Conservation (phyloP, 2,329 filamentous ascomycete genomes). For the Shiraia sp. region DNA sequence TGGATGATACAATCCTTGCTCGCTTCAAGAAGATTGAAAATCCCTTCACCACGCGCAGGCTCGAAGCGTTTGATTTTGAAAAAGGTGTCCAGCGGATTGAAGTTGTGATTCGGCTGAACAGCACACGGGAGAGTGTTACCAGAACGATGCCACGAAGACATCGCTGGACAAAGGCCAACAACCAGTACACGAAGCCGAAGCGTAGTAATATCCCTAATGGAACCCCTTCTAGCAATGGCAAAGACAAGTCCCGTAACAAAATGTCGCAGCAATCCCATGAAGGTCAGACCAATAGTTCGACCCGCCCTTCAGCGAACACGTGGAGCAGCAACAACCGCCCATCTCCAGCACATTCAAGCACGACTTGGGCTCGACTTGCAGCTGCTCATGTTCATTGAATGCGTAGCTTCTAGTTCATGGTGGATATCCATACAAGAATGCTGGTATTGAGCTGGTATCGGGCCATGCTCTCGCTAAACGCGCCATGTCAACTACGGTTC, state of each 20-base stretch:
- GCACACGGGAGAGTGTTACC: constrained; percentile 30
- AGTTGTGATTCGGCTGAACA: constrained; percentile 29
- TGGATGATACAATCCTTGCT: constrained; percentile 21
- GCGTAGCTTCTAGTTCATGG: neutral
- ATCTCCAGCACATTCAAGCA: constrained; percentile 18
- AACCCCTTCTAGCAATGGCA: constrained; percentile 20
- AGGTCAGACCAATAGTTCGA: constrained; percentile 28
- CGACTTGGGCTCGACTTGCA: constrained; percentile 31
- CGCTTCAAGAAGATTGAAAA: constrained; percentile 33
- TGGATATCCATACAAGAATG: neutral
- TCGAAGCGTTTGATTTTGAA: constrained; percentile 32
- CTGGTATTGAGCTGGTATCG: neutral
- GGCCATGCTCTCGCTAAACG: neutral
- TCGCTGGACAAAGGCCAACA: constrained; percentile 19
- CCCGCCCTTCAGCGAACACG: constrained; percentile 27
- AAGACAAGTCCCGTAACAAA: constrained; percentile 32
- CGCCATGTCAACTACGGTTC: neutral
- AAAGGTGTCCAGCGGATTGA: constrained; percentile 30
- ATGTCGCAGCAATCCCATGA: constrained; percentile 26
- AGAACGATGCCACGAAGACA: constrained; percentile 36
- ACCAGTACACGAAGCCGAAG: constrained; percentile 32
- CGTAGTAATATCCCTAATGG: constrained; percentile 23
- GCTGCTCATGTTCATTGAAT: constrained; percentile 29
- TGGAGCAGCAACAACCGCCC: constrained; percentile 34
- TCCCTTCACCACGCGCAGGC: constrained; percentile 30